Conservation (phyloP, 345 rosid species). For the Acer campestre region DNA sequence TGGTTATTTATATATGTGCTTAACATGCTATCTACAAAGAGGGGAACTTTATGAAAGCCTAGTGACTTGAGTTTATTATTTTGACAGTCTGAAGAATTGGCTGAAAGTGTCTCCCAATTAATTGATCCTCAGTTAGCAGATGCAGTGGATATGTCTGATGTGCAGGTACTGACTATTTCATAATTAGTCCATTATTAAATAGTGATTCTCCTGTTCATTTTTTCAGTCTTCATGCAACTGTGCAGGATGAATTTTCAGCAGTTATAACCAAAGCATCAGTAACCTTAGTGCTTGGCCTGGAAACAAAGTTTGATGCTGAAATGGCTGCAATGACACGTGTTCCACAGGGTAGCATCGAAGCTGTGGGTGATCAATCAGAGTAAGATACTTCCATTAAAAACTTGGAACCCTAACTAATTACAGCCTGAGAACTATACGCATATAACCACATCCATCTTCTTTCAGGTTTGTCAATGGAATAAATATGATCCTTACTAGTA, state of each 20-base stretch:
- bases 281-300: slow-evolving; percentile 89
- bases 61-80: slow-evolving; percentile 33
- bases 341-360: slow-evolving; percentile 93
- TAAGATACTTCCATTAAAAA: slow-evolving; percentile 32
- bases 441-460: slow-evolving; percentile 30
- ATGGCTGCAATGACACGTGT: slow-evolving; percentile 97
- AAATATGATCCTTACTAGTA: slow-evolving; percentile 55
- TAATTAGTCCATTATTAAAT: slow-evolving; percentile 7
- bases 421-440: neutral
- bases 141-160: slow-evolving; percentile 87
- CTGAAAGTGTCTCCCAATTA: slow-evolving; percentile 91
- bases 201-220: slow-evolving; percentile 21
- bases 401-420: neutral
- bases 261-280: slow-evolving; percentile 88
- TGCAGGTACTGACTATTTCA: slow-evolving; percentile 58
- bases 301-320: slow-evolving; percentile 94
- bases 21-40: neutral
- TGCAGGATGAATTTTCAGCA: slow-evolving; percentile 96
- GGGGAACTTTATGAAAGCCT: slow-evolving; percentile 7
- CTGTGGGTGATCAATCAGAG: slow-evolving; percentile 98
- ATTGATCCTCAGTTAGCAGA: slow-evolving; percentile 83
- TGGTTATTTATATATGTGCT: no score
- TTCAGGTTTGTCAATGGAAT: slow-evolving; percentile 76
- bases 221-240: slow-evolving; percentile 24
- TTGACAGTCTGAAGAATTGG: slow-evolving; percentile 84